A percentile compares a stretch with the other conserved stretches of the same genome.
Evolutionary conservation across 2,329 filamentous ascomycete genomes (phyloP).

Genomic region (Ophiocordyceps camponoti-rufipedis): DNA sequence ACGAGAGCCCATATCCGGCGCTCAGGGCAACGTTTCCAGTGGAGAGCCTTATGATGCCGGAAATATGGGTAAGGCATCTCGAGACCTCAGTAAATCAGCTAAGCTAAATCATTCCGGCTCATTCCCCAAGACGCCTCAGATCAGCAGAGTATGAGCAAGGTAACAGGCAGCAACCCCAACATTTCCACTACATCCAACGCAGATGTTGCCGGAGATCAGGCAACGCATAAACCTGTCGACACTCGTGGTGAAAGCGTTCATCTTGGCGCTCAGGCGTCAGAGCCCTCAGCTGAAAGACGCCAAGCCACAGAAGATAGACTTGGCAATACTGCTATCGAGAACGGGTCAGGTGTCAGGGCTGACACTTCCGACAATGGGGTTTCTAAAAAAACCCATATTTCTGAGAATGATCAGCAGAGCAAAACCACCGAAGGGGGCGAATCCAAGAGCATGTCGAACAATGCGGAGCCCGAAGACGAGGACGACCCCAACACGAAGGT

Average conservation of each 20-base stretch:
- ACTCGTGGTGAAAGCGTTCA: background rate
- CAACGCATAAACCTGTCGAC: background rate
- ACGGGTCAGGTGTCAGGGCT: too few species aligned
- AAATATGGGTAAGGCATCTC: conserved; percentile 37
- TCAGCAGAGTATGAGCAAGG: background rate
- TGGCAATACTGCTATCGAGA: too few species aligned
- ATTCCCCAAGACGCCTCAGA: background rate
- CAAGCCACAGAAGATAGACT: background rate
- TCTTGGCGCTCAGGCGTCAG: background rate
- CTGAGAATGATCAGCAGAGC: background rate
- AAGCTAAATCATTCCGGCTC: background rate
- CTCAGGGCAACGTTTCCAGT: conserved; percentile 44
- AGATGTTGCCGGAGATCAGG: too few species aligned
- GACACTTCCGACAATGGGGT: background rate
- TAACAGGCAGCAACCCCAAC: background rate
- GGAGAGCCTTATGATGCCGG: conserved; percentile 66
- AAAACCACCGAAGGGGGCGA: background rate
- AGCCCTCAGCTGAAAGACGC: background rate
- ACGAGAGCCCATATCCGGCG: conserved; percentile 54
- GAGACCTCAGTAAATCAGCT: too few species aligned
- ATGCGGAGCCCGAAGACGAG: conserved; percentile 3
- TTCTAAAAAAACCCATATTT: background rate
- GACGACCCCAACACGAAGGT: conserved; percentile 14
- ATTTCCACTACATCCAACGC: background rate
- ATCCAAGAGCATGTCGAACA: background rate